Conservation (phyloP, 2,329 filamentous ascomycete species). For the Alternaria triticimaculans region DNA sequence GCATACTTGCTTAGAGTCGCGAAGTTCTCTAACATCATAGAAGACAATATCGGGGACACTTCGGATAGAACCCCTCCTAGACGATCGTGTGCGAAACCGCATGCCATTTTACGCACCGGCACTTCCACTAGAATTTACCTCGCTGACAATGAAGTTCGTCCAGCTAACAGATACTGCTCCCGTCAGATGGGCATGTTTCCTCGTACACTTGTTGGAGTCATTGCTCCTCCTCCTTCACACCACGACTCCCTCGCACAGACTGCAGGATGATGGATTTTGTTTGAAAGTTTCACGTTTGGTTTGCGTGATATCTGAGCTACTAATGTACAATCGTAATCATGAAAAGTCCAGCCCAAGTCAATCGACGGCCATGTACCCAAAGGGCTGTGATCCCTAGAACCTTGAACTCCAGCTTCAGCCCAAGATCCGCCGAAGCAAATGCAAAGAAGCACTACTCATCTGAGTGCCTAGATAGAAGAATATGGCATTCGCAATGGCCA, state of each 20-base stretch:
- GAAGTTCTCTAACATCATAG: not conserved
- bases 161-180: not conserved
- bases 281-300: not conserved
- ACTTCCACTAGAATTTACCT: not conserved
- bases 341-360: slow-evolving; percentile 1
- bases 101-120: not conserved
- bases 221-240: not conserved
- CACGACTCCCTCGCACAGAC: not conserved
- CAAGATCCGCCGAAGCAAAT: slow-evolving; percentile 13
- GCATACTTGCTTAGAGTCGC: not conserved
- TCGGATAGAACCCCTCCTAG: not conserved
- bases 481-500: not conserved
- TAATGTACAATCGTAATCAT: slow-evolving; percentile 23
- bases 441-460: slow-evolving; percentile 1
- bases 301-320: slow-evolving; percentile 2
- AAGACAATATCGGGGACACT: not conserved
- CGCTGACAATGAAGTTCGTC: not conserved
- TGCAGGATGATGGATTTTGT: not conserved
- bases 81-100: not conserved
- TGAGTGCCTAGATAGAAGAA: not conserved
- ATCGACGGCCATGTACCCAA: slow-evolving; percentile 1
- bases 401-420: slow-evolving; percentile 18
- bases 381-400: not conserved
- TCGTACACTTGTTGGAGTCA: not conserved
- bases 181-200: not conserved